Base-by-base conservation (phyloP, 495 filamentous ascomycete genomes). In the Zalerion maritima region DNA sequence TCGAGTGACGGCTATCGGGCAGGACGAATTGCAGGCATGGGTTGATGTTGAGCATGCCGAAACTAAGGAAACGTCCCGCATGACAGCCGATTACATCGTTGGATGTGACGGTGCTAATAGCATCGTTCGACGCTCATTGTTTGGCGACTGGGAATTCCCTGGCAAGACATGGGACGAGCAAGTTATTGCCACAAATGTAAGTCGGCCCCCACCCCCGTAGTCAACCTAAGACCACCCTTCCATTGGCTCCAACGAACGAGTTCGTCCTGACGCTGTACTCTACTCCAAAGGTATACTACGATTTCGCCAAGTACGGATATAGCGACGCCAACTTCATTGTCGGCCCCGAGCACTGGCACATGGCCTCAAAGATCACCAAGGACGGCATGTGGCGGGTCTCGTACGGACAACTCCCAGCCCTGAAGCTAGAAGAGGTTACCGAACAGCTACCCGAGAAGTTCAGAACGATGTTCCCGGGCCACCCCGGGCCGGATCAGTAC, bases 131-230 rank as follows among this genome's bases (percentile, higher is more conserved):
- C 57, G 54, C 32, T 55, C 58, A 1, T 35, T 76, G 8, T 76
- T 75, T 46, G 69, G 70, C 4, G 53, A 66, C n/a, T n/a, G n/a
- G n/a, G 52, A 64, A 20, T 75, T 63, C 38, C 67, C 67, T 0
- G 72, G 70, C 0, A 64, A 69, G 35, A 77, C 71, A 1, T 60
- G 67, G 54, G 52, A 71, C 21, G 50, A 48, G 26, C 68, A 71
- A 39, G 67, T 77, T 31, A 58, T 77, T 26, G 70, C 72, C 24
- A 73, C 72, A 4, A 77, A 77, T 50, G 69, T 73, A 40, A 26
- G 55, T 35, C 4, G 18, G 18, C 14, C 21, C 8, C 25, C 24
- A 11, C 4, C 22, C n/a, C 3, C 14, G 16, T n/a, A 24, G 37
- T 40, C 28, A 31, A 19, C 10, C 1, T 21, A 21, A 24, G 6